Evolutionary conservation across 2,329 filamentous ascomycete genomes (phyloP).

Genomic region (Neonectria magnoliae): DNA sequence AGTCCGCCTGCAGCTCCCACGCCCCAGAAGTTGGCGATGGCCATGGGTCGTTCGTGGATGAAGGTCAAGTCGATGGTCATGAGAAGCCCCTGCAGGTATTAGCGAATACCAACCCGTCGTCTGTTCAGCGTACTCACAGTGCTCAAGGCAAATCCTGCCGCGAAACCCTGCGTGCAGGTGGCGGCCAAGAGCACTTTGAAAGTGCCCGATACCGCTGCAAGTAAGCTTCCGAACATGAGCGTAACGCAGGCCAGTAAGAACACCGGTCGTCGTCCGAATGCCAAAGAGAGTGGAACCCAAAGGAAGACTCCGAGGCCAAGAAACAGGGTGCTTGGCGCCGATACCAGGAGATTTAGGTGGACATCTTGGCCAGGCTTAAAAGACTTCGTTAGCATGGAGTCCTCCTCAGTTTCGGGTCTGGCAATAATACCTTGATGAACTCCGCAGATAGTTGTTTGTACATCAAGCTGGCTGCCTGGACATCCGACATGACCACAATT

Average conservation of each 20-base stretch:
- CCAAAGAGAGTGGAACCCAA: neutral
- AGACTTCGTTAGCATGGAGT: neutral
- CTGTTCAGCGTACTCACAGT: neutral
- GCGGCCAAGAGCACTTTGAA: neutral
- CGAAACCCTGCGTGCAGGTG: neutral
- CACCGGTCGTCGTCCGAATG: neutral
- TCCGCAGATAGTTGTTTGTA: neutral
- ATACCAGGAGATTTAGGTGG: neutral
- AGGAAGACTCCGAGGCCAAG: neutral
- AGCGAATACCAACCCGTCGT: neutral
- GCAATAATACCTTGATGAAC: neutral
- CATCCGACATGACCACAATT: neutral
- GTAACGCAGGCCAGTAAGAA: neutral
- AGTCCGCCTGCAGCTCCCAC: neutral
- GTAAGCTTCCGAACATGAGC: neutral
- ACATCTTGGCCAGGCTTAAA: neutral
- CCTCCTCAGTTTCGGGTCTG: neutral
- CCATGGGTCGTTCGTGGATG: constrained; percentile 6
- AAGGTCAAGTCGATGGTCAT: constrained; percentile 6
- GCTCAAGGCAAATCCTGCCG: neutral
- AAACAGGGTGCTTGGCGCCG: neutral
- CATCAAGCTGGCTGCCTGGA: neutral
- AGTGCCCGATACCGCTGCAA: neutral
- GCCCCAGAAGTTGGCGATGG: neutral
- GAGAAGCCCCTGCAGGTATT: neutral